phyloP scores from a whole-genome alignment of 106 monocot species.

The Acanthochlamys bracteata region DNA sequence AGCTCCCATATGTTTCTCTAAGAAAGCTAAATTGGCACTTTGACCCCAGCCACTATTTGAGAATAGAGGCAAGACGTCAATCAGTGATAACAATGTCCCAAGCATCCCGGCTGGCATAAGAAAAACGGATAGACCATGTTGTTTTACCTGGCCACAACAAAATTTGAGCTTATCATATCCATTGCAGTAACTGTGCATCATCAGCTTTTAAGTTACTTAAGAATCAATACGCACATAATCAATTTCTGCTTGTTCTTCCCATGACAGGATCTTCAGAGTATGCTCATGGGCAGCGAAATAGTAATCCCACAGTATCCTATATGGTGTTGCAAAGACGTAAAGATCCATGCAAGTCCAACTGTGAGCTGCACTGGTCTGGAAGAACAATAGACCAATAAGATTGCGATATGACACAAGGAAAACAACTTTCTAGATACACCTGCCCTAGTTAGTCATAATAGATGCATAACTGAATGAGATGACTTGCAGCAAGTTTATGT shows the following conservation, averaged over 20 bases:
- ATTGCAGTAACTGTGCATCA: too few species aligned
- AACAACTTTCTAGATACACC: too few species aligned
- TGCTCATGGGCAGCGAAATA: slow-evolving; percentile 52
- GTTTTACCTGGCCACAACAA: slow-evolving; percentile 55
- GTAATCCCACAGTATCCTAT: slow-evolving; percentile 72
- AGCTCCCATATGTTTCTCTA: slow-evolving; percentile 88
- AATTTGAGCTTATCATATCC: too few species aligned
- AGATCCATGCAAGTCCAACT: slow-evolving; percentile 83
- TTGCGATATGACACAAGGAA: too few species aligned
- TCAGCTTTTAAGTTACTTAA: background rate
- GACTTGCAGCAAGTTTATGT: too few species aligned
- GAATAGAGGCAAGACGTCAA: slow-evolving; percentile 87
- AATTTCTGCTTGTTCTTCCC: slow-evolving; percentile 52
- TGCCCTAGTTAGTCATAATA: too few species aligned
- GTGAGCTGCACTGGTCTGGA: slow-evolving; percentile 48
- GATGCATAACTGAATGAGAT: too few species aligned
- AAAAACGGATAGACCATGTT: slow-evolving; percentile 87
- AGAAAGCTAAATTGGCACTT: slow-evolving; percentile 75
- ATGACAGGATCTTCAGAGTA: slow-evolving; percentile 10
- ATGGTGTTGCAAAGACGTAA: slow-evolving; percentile 78
- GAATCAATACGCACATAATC: slow-evolving; percentile 40
- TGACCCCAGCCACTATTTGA: slow-evolving; percentile 90
- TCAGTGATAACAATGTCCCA: slow-evolving; percentile 70
- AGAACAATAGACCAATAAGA: too few species aligned
- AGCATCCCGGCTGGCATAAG: slow-evolving; percentile 98